Percentiles rank a stretch among this genome's conserved stretches.
Conservation (phyloP, 306 rosid genomes). For the Cucumis hystrix region DNA sequence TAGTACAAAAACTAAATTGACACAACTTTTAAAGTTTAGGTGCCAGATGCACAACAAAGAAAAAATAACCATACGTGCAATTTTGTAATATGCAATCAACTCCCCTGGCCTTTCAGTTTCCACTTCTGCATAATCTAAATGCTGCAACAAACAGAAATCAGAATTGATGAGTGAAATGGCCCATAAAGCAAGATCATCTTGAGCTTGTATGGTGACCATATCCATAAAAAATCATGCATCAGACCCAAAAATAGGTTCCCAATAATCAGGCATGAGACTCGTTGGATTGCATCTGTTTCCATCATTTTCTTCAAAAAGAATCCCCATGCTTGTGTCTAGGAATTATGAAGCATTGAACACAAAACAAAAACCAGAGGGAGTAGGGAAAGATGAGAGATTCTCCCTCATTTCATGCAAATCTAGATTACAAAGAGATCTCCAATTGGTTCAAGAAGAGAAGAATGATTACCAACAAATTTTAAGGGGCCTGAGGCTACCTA, state of each 20-base stretch:
- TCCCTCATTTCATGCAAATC: neutral
- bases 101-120: constrained; percentile 77
- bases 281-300: neutral
- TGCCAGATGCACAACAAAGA: neutral
- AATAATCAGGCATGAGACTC: neutral
- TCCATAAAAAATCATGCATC: neutral
- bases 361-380: neutral
- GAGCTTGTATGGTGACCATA: neutral
- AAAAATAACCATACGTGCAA: constrained; percentile 47
- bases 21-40: neutral
- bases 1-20: neutral
- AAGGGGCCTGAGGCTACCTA: neutral
- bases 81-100: constrained; percentile 86
- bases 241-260: neutral
- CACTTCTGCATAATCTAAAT: constrained; percentile 62
- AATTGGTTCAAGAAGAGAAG: neutral
- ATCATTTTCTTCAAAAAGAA: neutral
- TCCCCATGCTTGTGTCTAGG: neutral
- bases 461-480: neutral
- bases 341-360: neutral
- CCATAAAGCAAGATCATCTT: neutral
- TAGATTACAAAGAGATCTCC: neutral
- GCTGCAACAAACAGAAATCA: constrained; percentile 46
- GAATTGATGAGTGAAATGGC: constrained; percentile 1
- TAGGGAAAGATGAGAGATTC: neutral